Base-by-base conservation (phyloP, 2,329 filamentous ascomycete species). In the Tricladium varicosporioides region DNA sequence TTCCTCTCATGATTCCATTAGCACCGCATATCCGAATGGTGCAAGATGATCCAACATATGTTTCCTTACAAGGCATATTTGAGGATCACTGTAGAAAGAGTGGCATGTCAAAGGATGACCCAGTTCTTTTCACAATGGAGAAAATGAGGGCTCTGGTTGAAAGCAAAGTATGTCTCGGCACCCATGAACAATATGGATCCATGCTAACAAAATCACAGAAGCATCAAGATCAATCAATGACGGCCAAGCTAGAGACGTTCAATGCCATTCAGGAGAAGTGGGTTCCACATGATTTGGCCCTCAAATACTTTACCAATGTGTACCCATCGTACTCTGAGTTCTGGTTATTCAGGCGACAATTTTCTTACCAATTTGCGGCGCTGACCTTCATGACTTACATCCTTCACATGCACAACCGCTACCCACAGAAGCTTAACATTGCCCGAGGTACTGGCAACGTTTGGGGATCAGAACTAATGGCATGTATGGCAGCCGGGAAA, bases 301-400 rank as follows among this genome's bases (percentile, higher is more conserved):
- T 96, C 53, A 86, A 96, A 63, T 97, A 93, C 77, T 97, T 97
- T 83, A 89, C 92, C 70, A 80, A 82, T 63, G 89, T 86, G 5
- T 97, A 94, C 75, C 89, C 92, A 31, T 88, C 90, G 61, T 99
- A 91, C 73, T 85, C 89, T 47, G 92, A 97, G 68, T 97, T 97
- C 79, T 99, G 93, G 92, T 83, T 99, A 57, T 99, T 99, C 90
- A 89, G 94, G 58, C 87, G 92, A 58, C 92, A 96, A 64, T 96
- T 99, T 76, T 89, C 91, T 18, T 97, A 97, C 78, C 94, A 99
- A 75, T 87, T 96, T 60, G 93, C 94, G 16, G 86, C 92, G 1
- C 82, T 97, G 62, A 96, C 94, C 1, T 99, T 99, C 76, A 96
- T 99, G 89, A 97, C 94, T 3, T 99, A 97, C 71, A 88, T 97